Conservation (phyloP, 495 filamentous ascomycete species). For the Penicillium atrosanguineum region DNA sequence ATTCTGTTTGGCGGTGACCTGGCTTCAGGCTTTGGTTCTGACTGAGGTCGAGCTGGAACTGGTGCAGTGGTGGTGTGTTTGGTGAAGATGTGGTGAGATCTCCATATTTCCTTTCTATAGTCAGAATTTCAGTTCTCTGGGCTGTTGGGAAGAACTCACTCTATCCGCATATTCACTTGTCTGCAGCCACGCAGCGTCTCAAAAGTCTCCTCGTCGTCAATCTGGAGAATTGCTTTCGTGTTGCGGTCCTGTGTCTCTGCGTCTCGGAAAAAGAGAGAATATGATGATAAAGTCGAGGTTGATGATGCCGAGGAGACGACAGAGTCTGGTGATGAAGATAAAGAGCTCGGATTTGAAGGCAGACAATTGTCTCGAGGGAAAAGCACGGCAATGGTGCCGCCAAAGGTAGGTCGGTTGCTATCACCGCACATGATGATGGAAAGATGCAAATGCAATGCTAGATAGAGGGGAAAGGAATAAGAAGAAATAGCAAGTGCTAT, state of each 20-base stretch:
- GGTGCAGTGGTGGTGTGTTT: slow-evolving; percentile 17
- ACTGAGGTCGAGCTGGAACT: slow-evolving; percentile 22
- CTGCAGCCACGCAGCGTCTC: slow-evolving; percentile 8
- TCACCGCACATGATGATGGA: slow-evolving; percentile 24
- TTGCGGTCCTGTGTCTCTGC: slow-evolving; percentile 6
- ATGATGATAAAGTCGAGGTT: slow-evolving; percentile 22
- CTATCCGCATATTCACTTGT: slow-evolving; percentile 34
- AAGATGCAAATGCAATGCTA: neutral
- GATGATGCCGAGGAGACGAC: slow-evolving; percentile 18
- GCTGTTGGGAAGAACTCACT: slow-evolving; percentile 21
- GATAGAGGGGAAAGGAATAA: neutral
- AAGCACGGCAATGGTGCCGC: slow-evolving; percentile 28
- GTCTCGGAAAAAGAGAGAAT: slow-evolving; percentile 38
- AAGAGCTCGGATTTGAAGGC: slow-evolving; percentile 20
- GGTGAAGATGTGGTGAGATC: slow-evolving; percentile 26
- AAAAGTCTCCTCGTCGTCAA: slow-evolving; percentile 25
- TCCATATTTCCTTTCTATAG: slow-evolving; percentile 29
- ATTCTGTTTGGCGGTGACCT: slow-evolving; percentile 4
- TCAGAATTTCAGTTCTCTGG: slow-evolving; percentile 3
- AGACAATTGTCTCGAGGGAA: slow-evolving; percentile 18
- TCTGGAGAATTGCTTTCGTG: slow-evolving; percentile 32
- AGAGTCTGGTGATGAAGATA: slow-evolving; percentile 29
- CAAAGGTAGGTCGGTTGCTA: slow-evolving; percentile 19
- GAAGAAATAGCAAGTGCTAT: neutral
- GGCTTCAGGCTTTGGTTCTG: neutral